These are phyloP conservation scores for Schizochytrium sp. DNA, from an alignment of 108 stramenopile species.

Conservation along the genomic window DNA sequence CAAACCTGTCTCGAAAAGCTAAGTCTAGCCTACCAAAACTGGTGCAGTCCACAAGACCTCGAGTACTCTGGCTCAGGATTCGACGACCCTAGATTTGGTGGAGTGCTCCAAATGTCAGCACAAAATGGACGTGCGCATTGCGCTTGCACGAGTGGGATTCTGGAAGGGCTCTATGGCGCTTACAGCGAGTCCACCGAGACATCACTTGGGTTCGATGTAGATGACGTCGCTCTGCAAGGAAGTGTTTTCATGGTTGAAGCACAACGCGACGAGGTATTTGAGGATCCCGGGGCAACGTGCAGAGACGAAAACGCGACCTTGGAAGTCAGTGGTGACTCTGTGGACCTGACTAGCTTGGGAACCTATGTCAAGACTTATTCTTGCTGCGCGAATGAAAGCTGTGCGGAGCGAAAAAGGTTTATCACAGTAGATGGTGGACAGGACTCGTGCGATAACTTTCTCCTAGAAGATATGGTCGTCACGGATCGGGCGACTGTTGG, in stretches of 20 bases:
- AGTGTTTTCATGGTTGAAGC: neutral
- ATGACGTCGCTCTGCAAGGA: neutral
- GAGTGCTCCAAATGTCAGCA: neutral
- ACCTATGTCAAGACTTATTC: neutral
- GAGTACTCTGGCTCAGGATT: neutral
- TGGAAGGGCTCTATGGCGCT: neutral
- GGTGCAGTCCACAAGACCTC: neutral
- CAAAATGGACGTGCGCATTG: neutral
- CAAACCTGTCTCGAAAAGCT: neutral
- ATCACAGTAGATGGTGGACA: neutral
- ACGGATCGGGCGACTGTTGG: neutral
- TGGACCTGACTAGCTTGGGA: neutral
- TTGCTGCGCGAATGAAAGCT: neutral
- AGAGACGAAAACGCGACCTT: neutral
- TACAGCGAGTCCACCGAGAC: neutral
- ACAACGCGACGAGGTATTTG: neutral
- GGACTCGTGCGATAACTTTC: neutral
- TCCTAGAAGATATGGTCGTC: neutral
- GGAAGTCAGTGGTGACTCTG: neutral
- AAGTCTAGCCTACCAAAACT: neutral
- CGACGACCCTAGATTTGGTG: neutral
- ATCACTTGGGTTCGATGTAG: neutral
- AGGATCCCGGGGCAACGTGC: neutral
- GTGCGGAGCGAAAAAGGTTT: neutral
- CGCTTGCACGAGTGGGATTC: neutral